Conservation (phyloP, 179 eudicot genomes). For the Carnegiea gigantea region DNA sequence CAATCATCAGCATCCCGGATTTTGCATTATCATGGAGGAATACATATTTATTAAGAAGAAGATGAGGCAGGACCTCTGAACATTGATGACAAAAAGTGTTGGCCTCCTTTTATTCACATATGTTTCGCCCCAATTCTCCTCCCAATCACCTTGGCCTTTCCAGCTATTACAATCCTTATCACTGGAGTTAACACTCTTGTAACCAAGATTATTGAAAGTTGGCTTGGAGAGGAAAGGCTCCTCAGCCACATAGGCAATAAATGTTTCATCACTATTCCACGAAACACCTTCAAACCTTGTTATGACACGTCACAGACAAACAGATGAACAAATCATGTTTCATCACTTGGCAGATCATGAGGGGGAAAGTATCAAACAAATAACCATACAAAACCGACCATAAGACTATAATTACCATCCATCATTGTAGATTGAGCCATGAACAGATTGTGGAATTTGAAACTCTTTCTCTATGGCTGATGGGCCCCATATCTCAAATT, state of each 20-base stretch:
- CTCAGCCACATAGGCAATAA: slow-evolving; percentile 93
- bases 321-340: slow-evolving; percentile 3
- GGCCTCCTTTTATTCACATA: slow-evolving; percentile 85
- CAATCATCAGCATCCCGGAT: neutral
- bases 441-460: slow-evolving; percentile 66
- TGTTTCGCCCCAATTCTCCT: slow-evolving; percentile 94
- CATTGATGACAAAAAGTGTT: slow-evolving; percentile 73
- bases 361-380: neutral
- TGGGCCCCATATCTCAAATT: slow-evolving; percentile 79
- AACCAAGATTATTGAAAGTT: slow-evolving; percentile 54
- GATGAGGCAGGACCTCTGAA: slow-evolving; percentile 47
- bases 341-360: neutral
- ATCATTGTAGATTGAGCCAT: slow-evolving; percentile 82
- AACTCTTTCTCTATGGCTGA: slow-evolving; percentile 75
- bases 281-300: slow-evolving; percentile 94
- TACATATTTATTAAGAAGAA: neutral
- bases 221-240: slow-evolving; percentile 70
- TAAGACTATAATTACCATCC: slow-evolving; percentile 65
- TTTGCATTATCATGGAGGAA: neutral
- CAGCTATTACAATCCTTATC: slow-evolving; percentile 76
- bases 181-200: slow-evolving; percentile 52
- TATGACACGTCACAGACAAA: neutral
- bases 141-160: slow-evolving; percentile 94
- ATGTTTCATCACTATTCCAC: slow-evolving; percentile 84
- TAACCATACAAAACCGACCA: neutral